phyloP scores from a whole-genome alignment of 1,284 basidiomycete species.

The Tilletia walkeri region DNA sequence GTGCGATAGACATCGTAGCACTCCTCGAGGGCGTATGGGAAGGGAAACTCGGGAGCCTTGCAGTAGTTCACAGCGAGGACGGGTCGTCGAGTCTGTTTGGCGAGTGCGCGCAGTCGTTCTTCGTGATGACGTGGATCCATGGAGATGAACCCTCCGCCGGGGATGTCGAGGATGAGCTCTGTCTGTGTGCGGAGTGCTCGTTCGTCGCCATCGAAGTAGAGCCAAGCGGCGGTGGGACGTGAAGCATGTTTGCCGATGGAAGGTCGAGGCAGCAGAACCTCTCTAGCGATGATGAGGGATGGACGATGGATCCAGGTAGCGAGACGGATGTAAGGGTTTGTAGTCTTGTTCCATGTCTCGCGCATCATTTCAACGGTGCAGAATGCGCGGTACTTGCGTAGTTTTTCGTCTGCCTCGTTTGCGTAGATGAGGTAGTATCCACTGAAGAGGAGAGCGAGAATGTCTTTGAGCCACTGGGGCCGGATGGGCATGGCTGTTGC shows the following conservation, averaged over 20 bases:
- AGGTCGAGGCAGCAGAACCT: constrained; percentile 79
- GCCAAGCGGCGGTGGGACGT: constrained; percentile 76
- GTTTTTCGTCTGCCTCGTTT: constrained; percentile 80
- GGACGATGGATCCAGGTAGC: constrained; percentile 65
- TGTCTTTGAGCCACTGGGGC: constrained; percentile 86
- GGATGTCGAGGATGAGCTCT: constrained; percentile 66
- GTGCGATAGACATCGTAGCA: constrained; percentile 84
- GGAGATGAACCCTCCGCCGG: constrained; percentile 92
- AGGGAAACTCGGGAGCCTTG: constrained; percentile 87
- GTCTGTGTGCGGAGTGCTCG: constrained; percentile 61
- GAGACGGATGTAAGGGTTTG: constrained; percentile 80
- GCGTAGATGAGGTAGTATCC: constrained; percentile 91
- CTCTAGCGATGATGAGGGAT: constrained; percentile 67
- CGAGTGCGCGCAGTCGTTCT: constrained; percentile 85
- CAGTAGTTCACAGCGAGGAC: constrained; percentile 88
- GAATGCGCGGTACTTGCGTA: constrained; percentile 82
- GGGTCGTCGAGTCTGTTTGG: constrained; percentile 73
- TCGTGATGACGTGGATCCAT: constrained; percentile 85
- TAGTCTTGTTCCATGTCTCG: constrained; percentile 92
- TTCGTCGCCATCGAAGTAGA: constrained; percentile 77
- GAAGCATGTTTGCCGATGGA: constrained; percentile 52
- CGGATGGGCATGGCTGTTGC: constrained; percentile 88
- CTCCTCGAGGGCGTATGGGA: constrained; percentile 91
- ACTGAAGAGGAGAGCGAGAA: constrained; percentile 68
- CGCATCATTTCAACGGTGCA: constrained; percentile 95